Evolutionary conservation across 2,329 filamentous ascomycete species (phyloP), one percentile per base, ranked within the genome.

Genomic region (Trichoderma sp.): DNA sequence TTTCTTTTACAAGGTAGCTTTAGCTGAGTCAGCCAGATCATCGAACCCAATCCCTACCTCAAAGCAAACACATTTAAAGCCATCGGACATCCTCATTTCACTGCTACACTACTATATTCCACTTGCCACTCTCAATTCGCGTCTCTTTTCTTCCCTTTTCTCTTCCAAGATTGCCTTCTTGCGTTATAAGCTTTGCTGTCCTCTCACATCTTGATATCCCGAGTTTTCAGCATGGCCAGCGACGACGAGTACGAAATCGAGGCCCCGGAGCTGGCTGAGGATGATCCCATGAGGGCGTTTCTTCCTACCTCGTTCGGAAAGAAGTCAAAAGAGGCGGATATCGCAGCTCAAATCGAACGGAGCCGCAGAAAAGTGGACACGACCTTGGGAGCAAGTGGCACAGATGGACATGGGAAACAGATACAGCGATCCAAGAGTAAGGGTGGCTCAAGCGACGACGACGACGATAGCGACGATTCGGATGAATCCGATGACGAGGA

Each of bases 261-360:
- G 79, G 80, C 78, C 35, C 87, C 89, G 21, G 86, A 87, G 41
- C 80, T 92, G 76, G 87, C 88, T 41, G 86, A 85, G 24, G 90
- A 94, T 81, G 93, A 95, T 77, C 91, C 92, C 56, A 89, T 96
- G 88, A 90, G 92, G 81, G 89, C 91, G 68, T 97, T 95, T 81
- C 86, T 98, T 76, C 95, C 96, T 0, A 88, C 92, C 3, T 91
- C 94, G 0, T 98, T 98, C 82, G 96, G 96, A 71, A 97, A 96
- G 83, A 93, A 93, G 82, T 89, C 91, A 50, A 92, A 91, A 79
- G 90, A 92, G 77, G 87, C 93, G 79, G 91, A 97, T 83, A 88
- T 96, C 78, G 90, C 91, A 71, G 92, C 92, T 75, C 95, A 98
- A 84, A 93, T 98, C 78, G 92, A 96, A 80, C 90, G 91, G 79